Conservation (phyloP, 1,284 basidiomycete genomes). For the Apiotrichum gracile region DNA sequence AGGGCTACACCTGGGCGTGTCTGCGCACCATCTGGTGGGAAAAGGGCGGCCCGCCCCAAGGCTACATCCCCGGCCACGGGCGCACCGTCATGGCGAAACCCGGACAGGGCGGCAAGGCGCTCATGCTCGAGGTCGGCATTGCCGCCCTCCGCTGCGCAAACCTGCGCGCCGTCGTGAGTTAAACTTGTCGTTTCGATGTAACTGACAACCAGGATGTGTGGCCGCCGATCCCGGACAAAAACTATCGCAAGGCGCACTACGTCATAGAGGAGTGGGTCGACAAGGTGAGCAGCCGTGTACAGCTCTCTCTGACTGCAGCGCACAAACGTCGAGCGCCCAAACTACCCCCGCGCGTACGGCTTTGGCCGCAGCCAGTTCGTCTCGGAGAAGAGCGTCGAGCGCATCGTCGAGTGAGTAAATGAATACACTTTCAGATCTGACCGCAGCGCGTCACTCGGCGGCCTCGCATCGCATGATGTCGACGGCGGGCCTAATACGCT, state of each 20-base stretch:
- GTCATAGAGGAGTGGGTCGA: constrained; percentile 71
- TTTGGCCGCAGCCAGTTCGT: constrained; percentile 73
- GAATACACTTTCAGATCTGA: background rate
- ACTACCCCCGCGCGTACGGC: constrained; percentile 37
- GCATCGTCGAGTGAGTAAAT: constrained; percentile 56
- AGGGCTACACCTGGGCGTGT: constrained; percentile 51
- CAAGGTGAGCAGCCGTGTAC: constrained; percentile 53
- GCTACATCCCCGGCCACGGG: constrained; percentile 43
- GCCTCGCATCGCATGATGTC: constrained; percentile 66
- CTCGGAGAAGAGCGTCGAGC: constrained; percentile 61
- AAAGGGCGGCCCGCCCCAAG: constrained; percentile 52
- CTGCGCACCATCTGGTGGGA: constrained; percentile 74
- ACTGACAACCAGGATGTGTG: constrained; percentile 57
- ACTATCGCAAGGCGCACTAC: constrained; percentile 78
- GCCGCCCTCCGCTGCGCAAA: constrained; percentile 69
- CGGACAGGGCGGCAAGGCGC: constrained; percentile 43
- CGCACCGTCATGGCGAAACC: constrained; percentile 27
- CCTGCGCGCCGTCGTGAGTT: constrained; percentile 56
- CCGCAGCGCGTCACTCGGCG: constrained; percentile 58
- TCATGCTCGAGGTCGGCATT: constrained; percentile 72
- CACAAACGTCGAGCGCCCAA: constrained; percentile 37
- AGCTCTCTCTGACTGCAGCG: constrained; percentile 21
- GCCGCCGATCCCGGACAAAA: constrained; percentile 71
- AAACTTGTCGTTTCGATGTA: background rate
- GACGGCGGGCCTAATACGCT: constrained; percentile 66